Evolutionary conservation across 176 grass and related monocot species (phyloP).

Genomic region (Musa itinerans): DNA sequence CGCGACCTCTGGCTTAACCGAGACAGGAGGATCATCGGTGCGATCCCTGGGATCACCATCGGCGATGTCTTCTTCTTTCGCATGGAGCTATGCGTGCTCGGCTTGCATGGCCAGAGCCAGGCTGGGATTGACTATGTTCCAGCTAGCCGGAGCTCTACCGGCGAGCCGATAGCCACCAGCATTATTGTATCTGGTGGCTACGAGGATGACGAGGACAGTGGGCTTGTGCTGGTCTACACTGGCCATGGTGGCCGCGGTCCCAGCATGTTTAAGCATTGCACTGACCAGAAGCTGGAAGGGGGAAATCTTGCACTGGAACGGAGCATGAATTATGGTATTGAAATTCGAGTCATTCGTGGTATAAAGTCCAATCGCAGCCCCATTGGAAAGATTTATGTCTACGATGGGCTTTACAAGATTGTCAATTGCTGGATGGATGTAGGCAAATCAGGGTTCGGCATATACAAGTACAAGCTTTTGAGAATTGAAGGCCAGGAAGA

Average conservation of each 20-base stretch:
- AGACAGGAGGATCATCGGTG: constrained; percentile 76
- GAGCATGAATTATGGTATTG: constrained; percentile 93
- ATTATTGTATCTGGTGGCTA: constrained; percentile 96
- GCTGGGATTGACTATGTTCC: constrained; percentile 80
- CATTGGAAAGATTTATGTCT: constrained; percentile 70
- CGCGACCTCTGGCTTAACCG: constrained; percentile 85
- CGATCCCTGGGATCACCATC: constrained; percentile 68
- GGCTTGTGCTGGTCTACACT: constrained; percentile 78
- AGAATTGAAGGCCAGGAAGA: constrained; percentile 84
- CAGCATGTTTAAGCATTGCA: constrained; percentile 57
- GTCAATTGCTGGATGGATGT: constrained; percentile 74
- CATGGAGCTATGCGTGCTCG: constrained; percentile 84
- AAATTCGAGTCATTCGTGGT: constrained; percentile 81
- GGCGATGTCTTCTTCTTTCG: constrained; percentile 91
- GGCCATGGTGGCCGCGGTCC: constrained; percentile 85
- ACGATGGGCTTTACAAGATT: constrained; percentile 92
- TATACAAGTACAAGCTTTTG: constrained; percentile 87
- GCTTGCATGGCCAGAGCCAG: constrained; percentile 86
- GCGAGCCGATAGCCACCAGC: constrained; percentile 86
- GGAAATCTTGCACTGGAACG: constrained; percentile 90
- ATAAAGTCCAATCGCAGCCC: constrained; percentile 42
- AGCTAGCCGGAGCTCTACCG: constrained; percentile 43
- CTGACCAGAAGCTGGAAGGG: constrained; percentile 68
- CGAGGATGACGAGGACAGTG: constrained; percentile 90
- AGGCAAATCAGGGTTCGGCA: constrained; percentile 78